Evolutionary conservation across 768 basidiomycete genomes (phyloP).

Genomic region (Tylopilus sp.): DNA sequence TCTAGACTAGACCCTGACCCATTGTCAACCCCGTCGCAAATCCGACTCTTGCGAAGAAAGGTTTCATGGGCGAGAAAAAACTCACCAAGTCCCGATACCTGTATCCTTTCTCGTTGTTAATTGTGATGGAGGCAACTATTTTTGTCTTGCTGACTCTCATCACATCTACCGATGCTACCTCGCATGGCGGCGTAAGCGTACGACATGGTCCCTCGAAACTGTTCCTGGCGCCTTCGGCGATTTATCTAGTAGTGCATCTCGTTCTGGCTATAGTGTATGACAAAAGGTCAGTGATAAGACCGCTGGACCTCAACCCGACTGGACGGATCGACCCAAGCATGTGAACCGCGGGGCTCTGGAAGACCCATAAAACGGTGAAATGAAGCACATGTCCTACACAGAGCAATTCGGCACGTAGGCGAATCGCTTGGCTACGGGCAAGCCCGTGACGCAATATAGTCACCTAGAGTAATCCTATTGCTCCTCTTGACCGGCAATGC

Average conservation of each 20-base stretch:
- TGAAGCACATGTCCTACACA: neutral
- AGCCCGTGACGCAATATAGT: conserved; percentile 27
- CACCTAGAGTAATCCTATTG: conserved; percentile 14
- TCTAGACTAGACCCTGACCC: conserved; percentile 13
- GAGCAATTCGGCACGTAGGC: conserved; percentile 1
- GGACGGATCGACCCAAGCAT: conserved; percentile 2
- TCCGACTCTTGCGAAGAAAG: conserved; percentile 1
- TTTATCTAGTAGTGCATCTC: neutral
- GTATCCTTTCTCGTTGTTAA: conserved; percentile 31
- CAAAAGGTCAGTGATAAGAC: neutral
- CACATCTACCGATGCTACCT: conserved; percentile 11
- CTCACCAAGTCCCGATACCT: conserved; percentile 14
- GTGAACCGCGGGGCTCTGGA: neutral
- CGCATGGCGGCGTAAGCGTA: conserved; percentile 24
- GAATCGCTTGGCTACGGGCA: conserved; percentile 12
- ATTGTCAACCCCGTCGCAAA: conserved; percentile 5
- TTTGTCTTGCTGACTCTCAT: conserved; percentile 27
- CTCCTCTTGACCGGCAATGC: conserved; percentile 10
- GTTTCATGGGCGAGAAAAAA: conserved; percentile 1
- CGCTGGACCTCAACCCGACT: neutral
- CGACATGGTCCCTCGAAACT: conserved; percentile 22
- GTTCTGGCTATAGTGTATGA: neutral
- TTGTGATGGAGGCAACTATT: conserved; percentile 29
- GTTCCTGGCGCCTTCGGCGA: conserved; percentile 19
- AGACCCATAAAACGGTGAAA: conserved; percentile 1